Percentiles rank a stretch among this genome's conserved stretches.
phyloP scores from a whole-genome alignment of 768 basidiomycete genomes.

The Cystobasidium onofrii region DNA sequence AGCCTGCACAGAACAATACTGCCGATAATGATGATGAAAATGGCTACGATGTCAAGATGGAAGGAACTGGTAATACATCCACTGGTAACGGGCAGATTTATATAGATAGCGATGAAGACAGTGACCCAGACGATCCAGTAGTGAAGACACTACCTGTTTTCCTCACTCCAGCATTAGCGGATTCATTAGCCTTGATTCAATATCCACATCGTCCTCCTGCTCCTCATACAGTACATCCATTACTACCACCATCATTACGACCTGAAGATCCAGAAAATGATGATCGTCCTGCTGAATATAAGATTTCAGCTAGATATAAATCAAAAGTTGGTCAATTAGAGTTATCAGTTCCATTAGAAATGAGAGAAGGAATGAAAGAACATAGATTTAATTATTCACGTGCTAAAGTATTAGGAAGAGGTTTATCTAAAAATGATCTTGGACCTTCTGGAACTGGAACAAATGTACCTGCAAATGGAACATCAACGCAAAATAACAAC shows the following conservation, averaged over 20 bases:
- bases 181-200: conserved; percentile 42
- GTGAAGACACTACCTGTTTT: conserved; percentile 42
- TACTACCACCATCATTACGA: conserved; percentile 38
- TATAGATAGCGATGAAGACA: conserved; percentile 7
- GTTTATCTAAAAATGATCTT: conserved; percentile 30
- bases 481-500: conserved; percentile 2
- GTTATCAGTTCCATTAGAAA: conserved; percentile 40
- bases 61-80: neutral
- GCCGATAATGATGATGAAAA: neutral
- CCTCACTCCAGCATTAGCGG: conserved; percentile 40
- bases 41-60: neutral
- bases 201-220: conserved; percentile 42
- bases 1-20: neutral
- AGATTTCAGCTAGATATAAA: conserved; percentile 41
- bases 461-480: conserved; percentile 6
- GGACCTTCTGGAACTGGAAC: neutral
- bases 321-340: conserved; percentile 40
- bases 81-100: neutral
- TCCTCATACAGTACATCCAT: conserved; percentile 39
- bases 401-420: conserved; percentile 37
- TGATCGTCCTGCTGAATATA: neutral
- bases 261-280: conserved; percentile 33
- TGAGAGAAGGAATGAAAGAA: conserved; percentile 28
- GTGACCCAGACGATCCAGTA: conserved; percentile 39
- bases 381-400: conserved; percentile 39